phyloP scores from a whole-genome alignment of 2,329 filamentous ascomycete species.

The Phialophora macrospora region DNA sequence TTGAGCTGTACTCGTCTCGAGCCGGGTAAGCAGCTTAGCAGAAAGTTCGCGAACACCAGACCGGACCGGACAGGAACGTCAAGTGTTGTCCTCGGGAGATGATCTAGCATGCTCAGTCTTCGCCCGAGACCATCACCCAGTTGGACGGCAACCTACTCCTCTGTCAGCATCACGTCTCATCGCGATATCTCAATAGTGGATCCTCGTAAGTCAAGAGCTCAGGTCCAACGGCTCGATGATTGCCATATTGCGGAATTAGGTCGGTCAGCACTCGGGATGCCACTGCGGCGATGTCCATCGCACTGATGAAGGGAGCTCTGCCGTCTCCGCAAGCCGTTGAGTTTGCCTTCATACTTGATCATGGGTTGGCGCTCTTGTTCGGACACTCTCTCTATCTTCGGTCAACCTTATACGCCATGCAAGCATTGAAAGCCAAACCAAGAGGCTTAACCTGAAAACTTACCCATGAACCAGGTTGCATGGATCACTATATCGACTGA shows the following conservation, averaged over 20 bases:
- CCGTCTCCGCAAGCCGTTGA: slow-evolving; percentile 8
- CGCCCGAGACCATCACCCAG: background rate
- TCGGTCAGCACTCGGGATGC: slow-evolving; percentile 32
- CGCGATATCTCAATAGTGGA: background rate
- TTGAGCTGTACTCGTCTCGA: slow-evolving; percentile 43
- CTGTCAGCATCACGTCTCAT: background rate
- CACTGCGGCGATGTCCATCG: slow-evolving; percentile 33
- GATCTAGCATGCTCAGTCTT: slow-evolving; percentile 10
- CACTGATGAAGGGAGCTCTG: slow-evolving; percentile 33
- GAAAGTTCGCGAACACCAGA: slow-evolving; percentile 22
- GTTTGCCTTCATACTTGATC: background rate
- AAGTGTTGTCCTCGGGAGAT: slow-evolving; percentile 3
- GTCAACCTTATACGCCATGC: background rate
- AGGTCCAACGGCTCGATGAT: slow-evolving; percentile 46
- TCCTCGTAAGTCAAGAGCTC: slow-evolving; percentile 46
- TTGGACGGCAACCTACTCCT: background rate
- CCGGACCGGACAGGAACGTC: background rate
- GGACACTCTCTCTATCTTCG: slow-evolving; percentile 14
- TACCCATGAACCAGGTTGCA: slow-evolving; percentile 17
- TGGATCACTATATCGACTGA: slow-evolving; percentile 2
- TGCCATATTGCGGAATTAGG: slow-evolving; percentile 27
- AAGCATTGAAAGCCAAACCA: background rate
- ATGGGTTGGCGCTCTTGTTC: background rate
- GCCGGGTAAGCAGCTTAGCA: slow-evolving; percentile 43
- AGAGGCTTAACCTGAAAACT: background rate